phyloP scores from a whole-genome alignment of 495 filamentous ascomycete genomes.

The Xylaria flabelliformis region DNA sequence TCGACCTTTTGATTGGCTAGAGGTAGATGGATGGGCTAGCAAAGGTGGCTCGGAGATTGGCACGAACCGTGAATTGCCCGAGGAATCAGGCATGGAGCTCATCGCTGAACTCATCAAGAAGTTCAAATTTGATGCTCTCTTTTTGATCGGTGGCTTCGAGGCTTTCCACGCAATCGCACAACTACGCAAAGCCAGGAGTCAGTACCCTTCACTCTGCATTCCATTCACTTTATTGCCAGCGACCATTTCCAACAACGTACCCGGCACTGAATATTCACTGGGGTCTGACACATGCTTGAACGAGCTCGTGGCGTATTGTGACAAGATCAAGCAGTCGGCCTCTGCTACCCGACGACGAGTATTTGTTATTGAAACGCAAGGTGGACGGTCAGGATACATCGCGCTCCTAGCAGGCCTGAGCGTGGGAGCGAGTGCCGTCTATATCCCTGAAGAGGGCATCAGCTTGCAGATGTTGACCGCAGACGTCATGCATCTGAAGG shows the following conservation, averaged over 20 bases:
- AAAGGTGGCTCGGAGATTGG: conserved; percentile 98
- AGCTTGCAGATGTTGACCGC: conserved; percentile 88
- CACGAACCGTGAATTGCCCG: conserved; percentile 91
- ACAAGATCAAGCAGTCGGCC: conserved; percentile 95
- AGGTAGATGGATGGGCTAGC: conserved; percentile 93
- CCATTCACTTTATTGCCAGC: conserved; percentile 92
- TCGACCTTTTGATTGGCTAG: conserved; percentile 85
- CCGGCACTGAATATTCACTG: conserved; percentile 95
- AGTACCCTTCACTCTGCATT: conserved; percentile 87
- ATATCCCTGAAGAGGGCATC: conserved; percentile 97
- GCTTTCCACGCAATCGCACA: conserved; percentile 92
- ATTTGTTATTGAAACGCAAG: conserved; percentile 98
- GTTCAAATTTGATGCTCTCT: conserved; percentile 88
- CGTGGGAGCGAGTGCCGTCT: conserved; percentile 93
- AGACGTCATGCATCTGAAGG: conserved; percentile 89
- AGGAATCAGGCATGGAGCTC: conserved; percentile 78
- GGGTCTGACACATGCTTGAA: conserved; percentile 98
- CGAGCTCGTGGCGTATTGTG: conserved; percentile 94
- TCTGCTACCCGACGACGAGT: conserved; percentile 90
- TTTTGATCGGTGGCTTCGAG: conserved; percentile 95
- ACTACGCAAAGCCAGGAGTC: conserved; percentile 76
- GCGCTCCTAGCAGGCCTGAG: conserved; percentile 88
- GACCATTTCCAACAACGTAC: conserved; percentile 99
- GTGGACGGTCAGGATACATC: conserved; percentile 91
- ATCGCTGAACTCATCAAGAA: conserved; percentile 85